Conservation (phyloP, 2,329 filamentous ascomycete genomes). For the Diaporthe aspalathi region DNA sequence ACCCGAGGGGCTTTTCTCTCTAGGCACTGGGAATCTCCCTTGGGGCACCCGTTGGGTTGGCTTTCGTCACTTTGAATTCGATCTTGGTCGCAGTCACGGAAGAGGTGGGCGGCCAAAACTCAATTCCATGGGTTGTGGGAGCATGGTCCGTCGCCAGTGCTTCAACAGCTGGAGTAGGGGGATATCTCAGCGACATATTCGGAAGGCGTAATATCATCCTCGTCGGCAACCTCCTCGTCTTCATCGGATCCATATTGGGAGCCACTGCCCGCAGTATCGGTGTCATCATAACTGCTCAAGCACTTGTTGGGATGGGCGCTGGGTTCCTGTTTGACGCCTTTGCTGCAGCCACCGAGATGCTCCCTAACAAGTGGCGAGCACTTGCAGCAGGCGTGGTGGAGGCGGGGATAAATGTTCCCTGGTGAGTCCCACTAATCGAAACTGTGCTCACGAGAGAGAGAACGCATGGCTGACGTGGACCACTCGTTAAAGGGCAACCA, state of each 20-base stretch:
- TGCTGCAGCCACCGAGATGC: slow-evolving; percentile 29
- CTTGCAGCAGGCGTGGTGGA: slow-evolving; percentile 25
- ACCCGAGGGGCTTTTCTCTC: neutral
- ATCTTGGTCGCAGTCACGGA: slow-evolving; percentile 14
- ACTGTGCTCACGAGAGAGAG: rapidly evolving
- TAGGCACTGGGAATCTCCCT: slow-evolving; percentile 25
- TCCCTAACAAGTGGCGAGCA: slow-evolving; percentile 31
- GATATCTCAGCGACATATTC: slow-evolving; percentile 31
- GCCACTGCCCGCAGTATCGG: slow-evolving; percentile 26
- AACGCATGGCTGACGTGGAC: neutral
- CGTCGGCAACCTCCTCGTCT: neutral
- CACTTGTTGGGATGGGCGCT: slow-evolving; percentile 10
- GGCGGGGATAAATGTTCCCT: slow-evolving; percentile 15
- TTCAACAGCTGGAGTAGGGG: neutral
- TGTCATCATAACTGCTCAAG: slow-evolving; percentile 21
- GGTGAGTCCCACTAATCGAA: neutral
- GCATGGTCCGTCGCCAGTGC: slow-evolving; percentile 24
- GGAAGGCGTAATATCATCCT: slow-evolving; percentile 29
- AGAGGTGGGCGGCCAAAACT: slow-evolving; percentile 5
- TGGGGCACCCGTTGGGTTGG: slow-evolving; percentile 16
- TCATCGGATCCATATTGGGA: slow-evolving; percentile 19
- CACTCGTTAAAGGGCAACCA: neutral
- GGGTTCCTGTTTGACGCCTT: slow-evolving; percentile 30
- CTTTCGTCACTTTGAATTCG: slow-evolving; percentile 1
- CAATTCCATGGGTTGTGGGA: slow-evolving; percentile 28